Percentiles rank a stretch among this genome's conserved stretches.
phyloP scores from a whole-genome alignment of 2,329 filamentous ascomycete genomes.

The Fusarium sp. region DNA sequence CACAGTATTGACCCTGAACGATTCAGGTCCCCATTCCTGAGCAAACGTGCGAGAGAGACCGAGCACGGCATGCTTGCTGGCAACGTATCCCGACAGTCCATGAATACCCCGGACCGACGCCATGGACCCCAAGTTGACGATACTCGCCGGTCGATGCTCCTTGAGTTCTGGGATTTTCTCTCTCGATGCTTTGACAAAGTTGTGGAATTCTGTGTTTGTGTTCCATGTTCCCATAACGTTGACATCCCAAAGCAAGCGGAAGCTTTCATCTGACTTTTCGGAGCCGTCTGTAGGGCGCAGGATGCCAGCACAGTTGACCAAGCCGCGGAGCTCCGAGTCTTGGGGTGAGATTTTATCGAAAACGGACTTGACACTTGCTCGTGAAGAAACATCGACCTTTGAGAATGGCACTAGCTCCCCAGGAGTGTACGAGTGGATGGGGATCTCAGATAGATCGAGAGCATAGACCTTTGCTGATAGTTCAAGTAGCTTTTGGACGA shows the following conservation, averaged over 20 bases:
- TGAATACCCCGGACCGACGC: neutral
- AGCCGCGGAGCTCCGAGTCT: neutral
- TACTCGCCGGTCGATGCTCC: neutral
- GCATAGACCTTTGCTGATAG: neutral
- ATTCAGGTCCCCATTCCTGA: neutral
- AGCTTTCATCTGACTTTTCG: neutral
- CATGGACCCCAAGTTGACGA: neutral
- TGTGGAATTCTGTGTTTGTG: neutral
- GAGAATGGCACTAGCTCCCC: neutral
- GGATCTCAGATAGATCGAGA: neutral
- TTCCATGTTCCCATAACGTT: neutral
- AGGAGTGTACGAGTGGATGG: neutral
- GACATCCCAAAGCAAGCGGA: neutral
- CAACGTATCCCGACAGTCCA: neutral
- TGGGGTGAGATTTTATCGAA: neutral
- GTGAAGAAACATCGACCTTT: neutral
- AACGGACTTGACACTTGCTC: neutral
- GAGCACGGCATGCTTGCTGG: neutral
- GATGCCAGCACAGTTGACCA: neutral
- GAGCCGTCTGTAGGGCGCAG: neutral
- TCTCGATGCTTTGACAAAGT: neutral
- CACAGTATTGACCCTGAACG: neutral
- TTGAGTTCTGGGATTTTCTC: neutral
- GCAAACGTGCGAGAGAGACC: neutral
- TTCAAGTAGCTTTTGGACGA: neutral